phyloP scores from a whole-genome alignment of 805 yeast species.

The Brettanomyces bruxellensis region DNA sequence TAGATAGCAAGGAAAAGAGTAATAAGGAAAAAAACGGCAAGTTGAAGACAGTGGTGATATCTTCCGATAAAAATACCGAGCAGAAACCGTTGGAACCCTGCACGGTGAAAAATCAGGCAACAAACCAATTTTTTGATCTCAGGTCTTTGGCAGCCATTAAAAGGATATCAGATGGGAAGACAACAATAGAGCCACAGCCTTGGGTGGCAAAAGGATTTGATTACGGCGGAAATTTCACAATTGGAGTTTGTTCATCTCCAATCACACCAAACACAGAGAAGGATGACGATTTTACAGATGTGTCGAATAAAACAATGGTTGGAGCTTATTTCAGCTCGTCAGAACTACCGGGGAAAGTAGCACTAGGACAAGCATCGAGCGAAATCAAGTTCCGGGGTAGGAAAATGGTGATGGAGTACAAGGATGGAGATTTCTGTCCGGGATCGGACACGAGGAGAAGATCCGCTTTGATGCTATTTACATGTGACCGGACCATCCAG shows the following conservation, averaged over 20 bases:
- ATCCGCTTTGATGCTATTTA: slow-evolving; percentile 60
- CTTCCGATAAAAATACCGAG: too few species aligned
- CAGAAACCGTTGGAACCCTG: slow-evolving; percentile 26
- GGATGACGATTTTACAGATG: slow-evolving; percentile 24
- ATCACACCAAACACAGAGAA: slow-evolving; percentile 18
- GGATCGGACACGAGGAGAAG: slow-evolving; percentile 44
- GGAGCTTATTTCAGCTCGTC: slow-evolving; percentile 51
- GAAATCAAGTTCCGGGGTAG: slow-evolving; percentile 63
- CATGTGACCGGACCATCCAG: slow-evolving; percentile 70
- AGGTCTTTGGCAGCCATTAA: slow-evolving; percentile 27
- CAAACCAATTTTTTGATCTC: slow-evolving; percentile 39
- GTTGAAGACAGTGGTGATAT: too few species aligned
- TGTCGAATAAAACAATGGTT: slow-evolving; percentile 32
- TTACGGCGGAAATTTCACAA: slow-evolving; percentile 60
- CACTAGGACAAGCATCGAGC: slow-evolving; percentile 55
- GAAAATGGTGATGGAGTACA: slow-evolving; percentile 61
- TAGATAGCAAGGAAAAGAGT: too few species aligned
- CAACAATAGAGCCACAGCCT: slow-evolving; percentile 23
- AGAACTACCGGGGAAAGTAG: slow-evolving; percentile 30
- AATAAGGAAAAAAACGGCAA: too few species aligned
- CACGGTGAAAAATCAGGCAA: slow-evolving; percentile 32
- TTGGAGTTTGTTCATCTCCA: slow-evolving; percentile 63
- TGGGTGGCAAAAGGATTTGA: slow-evolving; percentile 71
- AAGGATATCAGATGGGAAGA: slow-evolving; percentile 16
- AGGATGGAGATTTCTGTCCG: slow-evolving; percentile 53